These are phyloP conservation scores for Hypoxylon lenormandii DNA, from an alignment of 495 filamentous ascomycete species.

Conservation along the genomic window DNA sequence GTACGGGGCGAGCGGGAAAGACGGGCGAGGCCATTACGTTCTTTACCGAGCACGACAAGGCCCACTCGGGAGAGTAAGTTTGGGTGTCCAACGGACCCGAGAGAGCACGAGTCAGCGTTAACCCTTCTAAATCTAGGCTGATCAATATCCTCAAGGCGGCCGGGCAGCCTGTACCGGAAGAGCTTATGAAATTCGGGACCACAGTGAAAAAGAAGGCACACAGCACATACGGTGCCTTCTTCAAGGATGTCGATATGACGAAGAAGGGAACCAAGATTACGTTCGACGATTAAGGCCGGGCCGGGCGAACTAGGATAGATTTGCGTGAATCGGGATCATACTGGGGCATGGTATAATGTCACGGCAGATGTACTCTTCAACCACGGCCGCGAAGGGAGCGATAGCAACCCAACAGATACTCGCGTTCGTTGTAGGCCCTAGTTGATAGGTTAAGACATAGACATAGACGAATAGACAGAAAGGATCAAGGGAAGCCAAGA, in stretches of 20 bases:
- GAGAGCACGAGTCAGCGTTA: conserved; percentile 2
- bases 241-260: conserved; percentile 79
- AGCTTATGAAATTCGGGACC: conserved; percentile 91
- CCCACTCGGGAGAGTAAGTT: conserved; percentile 82
- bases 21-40: conserved; percentile 90
- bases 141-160: conserved; percentile 93
- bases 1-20: conserved; percentile 92
- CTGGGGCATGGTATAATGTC: neutral
- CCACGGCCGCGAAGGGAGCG: conserved; percentile 53
- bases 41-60: conserved; percentile 95
- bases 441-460: conserved; percentile 27
- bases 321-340: neutral
- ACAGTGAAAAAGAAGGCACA: conserved; percentile 99
- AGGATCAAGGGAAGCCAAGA: conserved; percentile 48
- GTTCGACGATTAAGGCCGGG: conserved; percentile 74
- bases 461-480: conserved; percentile 27
- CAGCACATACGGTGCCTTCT: conserved; percentile 90
- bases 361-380: conserved; percentile 21
- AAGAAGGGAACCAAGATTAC: conserved; percentile 92
- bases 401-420: conserved; percentile 66
- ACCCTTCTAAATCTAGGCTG: conserved; percentile 58
- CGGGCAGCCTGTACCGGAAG: conserved; percentile 87
- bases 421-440: conserved; percentile 71
- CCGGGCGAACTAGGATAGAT: neutral
- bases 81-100: neutral